Base-by-base conservation (phyloP, 2,329 filamentous ascomycete genomes). In the Whalleya microplaca region DNA sequence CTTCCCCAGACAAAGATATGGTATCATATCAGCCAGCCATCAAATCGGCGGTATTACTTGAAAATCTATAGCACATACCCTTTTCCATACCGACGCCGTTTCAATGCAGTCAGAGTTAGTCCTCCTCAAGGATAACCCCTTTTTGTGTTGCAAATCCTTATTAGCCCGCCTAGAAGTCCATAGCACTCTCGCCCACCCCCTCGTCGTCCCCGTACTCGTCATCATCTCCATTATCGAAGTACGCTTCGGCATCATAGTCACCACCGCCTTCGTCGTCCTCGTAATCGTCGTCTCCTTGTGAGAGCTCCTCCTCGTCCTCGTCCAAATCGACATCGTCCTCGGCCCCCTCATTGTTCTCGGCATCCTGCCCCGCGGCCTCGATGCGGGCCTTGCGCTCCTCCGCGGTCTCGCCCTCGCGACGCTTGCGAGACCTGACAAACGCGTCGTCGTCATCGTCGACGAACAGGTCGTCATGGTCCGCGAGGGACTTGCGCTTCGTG, bases 201-300 rank as follows among this genome's bases (percentile, higher is more conserved):
- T 82, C 82, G 7, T 78, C 79, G 9, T 79, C 79, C 2, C 76
- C 80, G 23, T 46, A 78, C 50, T 82, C 78, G 21, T 84, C 81
- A n/a, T 75, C 73, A 58, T 83, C 81, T 12, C 81, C 82, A 21
- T 78, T 81, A 57, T 85, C 83, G 66, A 86, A 86, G 72, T 85
- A 85, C 9, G 77, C 77, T 64, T 86, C 84, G 2, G 84, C 84
- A 44, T 86, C 80, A 66, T 86, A 86, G 58, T 86, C 84, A 7
- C 84, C 83, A 1, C 80, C 84, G 47, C 83, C 81, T 55, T 85
- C 82, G 53, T 86, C 84, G 46, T 86, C 75, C 32, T 70, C 72
- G 8, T 73, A 78, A 48, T 83, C 81, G 20, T 83, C 80, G 23
- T 82, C 80, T 21, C 75, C 73, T 42, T 76, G 73, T 4, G 73